Evolutionary conservation across 2,329 filamentous ascomycete genomes (phyloP).

Genomic region (Alternaria hordeiaustralica): DNA sequence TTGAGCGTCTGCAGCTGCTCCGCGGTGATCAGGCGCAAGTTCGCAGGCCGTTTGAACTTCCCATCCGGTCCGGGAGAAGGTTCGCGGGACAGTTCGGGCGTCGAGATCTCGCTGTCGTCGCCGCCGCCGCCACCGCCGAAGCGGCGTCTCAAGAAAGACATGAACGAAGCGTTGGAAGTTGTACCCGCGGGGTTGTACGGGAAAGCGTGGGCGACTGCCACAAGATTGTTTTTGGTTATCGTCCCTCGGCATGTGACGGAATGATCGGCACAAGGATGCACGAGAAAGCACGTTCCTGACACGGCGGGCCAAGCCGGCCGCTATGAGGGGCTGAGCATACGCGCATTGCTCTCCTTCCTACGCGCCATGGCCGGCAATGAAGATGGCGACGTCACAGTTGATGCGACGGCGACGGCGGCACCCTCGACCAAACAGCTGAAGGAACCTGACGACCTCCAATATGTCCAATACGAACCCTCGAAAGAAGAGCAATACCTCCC

Average conservation of each 20-base stretch:
- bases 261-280: constrained; percentile 13
- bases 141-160: constrained; percentile 50
- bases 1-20: constrained; percentile 59
- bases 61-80: constrained; percentile 41
- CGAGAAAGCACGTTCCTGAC: constrained; percentile 1
- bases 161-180: constrained; percentile 12
- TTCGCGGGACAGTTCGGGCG: constrained; percentile 48
- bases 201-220: neutral
- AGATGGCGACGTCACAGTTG: neutral
- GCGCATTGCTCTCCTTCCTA: neutral
- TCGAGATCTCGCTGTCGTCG: constrained; percentile 27
- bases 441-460: constrained; percentile 54
- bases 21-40: constrained; percentile 60
- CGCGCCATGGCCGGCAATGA: constrained; percentile 10
- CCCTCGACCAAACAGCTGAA: neutral
- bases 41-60: constrained; percentile 47
- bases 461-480: constrained; percentile 65
- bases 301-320: constrained; percentile 9
- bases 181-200: neutral
- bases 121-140: constrained; percentile 35
- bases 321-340: constrained; percentile 3
- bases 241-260: constrained; percentile 19
- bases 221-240: constrained; percentile 1
- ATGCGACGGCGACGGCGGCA: neutral
- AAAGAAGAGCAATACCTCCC: constrained; percentile 75